These are phyloP conservation scores for Backusella sp. DNA, from an alignment of 192 early-diverging fungal genomes.

Conservation along the genomic window DNA sequence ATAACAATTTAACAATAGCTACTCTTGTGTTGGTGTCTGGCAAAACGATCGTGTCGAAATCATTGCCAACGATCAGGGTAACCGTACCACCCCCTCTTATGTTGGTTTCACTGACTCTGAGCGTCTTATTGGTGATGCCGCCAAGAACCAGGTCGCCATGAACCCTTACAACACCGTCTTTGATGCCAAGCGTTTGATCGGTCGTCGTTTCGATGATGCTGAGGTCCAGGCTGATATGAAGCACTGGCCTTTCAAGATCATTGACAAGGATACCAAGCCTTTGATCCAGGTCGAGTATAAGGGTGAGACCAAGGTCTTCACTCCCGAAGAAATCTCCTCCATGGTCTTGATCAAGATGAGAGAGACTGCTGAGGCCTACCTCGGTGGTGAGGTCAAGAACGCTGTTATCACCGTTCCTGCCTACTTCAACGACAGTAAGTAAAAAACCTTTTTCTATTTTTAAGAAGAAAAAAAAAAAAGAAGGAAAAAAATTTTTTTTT, in stretches of 20 bases:
- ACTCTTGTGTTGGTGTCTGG: slow-evolving; percentile 87
- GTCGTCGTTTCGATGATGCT: slow-evolving; percentile 86
- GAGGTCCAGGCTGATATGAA: slow-evolving; percentile 99
- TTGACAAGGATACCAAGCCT: slow-evolving; percentile 89
- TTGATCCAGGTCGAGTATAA: slow-evolving; percentile 91
- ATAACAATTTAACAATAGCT: no score
- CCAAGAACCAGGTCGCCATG: slow-evolving; percentile 93
- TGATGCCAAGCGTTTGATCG: slow-evolving; percentile 95
- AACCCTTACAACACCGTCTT: slow-evolving; percentile 94
- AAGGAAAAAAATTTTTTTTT: no score
- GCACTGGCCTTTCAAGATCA: slow-evolving; percentile 95
- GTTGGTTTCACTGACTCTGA: slow-evolving; percentile 96
- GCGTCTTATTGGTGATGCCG: slow-evolving; percentile 98
- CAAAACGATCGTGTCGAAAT: slow-evolving; percentile 81
- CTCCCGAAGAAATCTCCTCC: slow-evolving; percentile 98
- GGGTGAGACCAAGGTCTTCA: slow-evolving; percentile 96
- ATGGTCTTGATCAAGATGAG: slow-evolving; percentile 85
- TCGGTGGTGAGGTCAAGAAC: slow-evolving; percentile 83
- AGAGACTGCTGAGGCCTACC: slow-evolving; percentile 77
- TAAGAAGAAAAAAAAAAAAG: no score
- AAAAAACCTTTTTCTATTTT: neutral
- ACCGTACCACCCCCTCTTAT: slow-evolving; percentile 98
- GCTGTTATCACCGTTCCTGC: slow-evolving; percentile 97
- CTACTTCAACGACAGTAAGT: slow-evolving; percentile 82
- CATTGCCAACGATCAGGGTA: slow-evolving; percentile 99